Base-by-base conservation (phyloP, 495 filamentous ascomycete genomes). In the Evansstolkia leycettana region DNA sequence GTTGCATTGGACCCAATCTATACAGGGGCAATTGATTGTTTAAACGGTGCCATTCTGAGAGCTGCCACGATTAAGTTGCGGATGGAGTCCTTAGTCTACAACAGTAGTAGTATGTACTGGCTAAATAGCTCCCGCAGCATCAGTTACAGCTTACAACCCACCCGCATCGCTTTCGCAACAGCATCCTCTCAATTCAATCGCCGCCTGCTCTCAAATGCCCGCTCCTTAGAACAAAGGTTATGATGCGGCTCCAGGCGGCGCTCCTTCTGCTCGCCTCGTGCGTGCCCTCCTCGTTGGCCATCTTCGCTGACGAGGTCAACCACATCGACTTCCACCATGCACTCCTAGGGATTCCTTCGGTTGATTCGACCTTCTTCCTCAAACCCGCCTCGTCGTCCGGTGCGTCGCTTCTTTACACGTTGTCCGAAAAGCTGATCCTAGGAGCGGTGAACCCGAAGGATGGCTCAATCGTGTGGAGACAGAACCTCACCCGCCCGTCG, bases 321-420 rank as follows among this genome's bases (percentile, higher is more conserved):
- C 74, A 84, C 50, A 72, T 86, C 54, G 90, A 99, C 62, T 96
- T 82, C 68, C 92, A 96, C 60, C 77, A 89, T 62, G 75, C 82
- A 34, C 77, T 96, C 26, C 64, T 96, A 46, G 90, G 90, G 43
- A 54, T 80, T 12, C 87, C 92, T 39, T 77, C 80, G 46, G 61
- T 71, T 54, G 72, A 81, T 28, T 83, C 84, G 25, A 94, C 86
- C 33, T 94, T 99, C 70, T 95, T 96, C 72, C 86, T 94, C 60
- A 77, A 76, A 40, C 92, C 90, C 9, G 71, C 77, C 37, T 58
- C 74, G 12, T 67, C 78, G 36, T 88, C 86, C 13, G 84, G 82
- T 55, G 89, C 89, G 12, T 88, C 82, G 17, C 66, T 96, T 18
- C 69, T 99, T 19, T 99, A 94, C 53, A 94, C 92, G 0, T 63